phyloP scores from a whole-genome alignment of 1,139 yeast species.

The Arxiozyma telluris region DNA sequence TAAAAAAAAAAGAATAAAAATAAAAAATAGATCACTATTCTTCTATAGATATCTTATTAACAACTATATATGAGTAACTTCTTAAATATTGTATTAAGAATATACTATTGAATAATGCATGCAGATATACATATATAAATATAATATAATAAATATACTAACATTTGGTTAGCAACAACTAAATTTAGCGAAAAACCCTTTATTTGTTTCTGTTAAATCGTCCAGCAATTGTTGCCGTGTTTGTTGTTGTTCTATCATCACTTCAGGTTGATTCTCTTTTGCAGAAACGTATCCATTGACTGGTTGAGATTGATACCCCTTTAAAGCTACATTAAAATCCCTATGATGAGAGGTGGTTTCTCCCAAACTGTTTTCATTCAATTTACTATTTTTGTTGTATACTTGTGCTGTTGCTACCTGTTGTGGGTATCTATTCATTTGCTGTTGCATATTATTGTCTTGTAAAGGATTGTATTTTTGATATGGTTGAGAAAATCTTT shows the following conservation, averaged over 20 bases:
- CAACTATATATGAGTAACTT: too few species aligned
- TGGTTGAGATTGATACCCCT: too few species aligned
- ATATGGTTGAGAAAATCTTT: slow-evolving; percentile 27
- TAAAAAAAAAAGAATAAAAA: neutral
- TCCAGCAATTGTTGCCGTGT: slow-evolving; percentile 6
- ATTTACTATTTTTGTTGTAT: slow-evolving; percentile 5
- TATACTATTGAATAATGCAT: too few species aligned
- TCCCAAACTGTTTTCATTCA: neutral
- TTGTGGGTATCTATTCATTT: slow-evolving; percentile 5
- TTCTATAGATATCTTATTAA: too few species aligned
- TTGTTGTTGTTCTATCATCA: slow-evolving; percentile 6
- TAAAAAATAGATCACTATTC: neutral
- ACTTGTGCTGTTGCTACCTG: slow-evolving; percentile 9
- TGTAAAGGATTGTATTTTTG: slow-evolving; percentile 16
- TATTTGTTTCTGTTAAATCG: slow-evolving; percentile 20
- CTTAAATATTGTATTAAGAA: too few species aligned
- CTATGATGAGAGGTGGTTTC: neutral
- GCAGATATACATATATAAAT: too few species aligned
- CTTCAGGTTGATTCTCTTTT: slow-evolving; percentile 5
- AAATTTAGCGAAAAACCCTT: slow-evolving; percentile 34
- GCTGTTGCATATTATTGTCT: slow-evolving; percentile 11
- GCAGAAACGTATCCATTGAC: too few species aligned
- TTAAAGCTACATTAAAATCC: neutral
- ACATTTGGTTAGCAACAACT: slow-evolving; percentile 31
- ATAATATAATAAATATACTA: too few species aligned